Evolutionary conservation across 2,329 filamentous ascomycete genomes (phyloP).

Genomic region (Colletotrichum tanaceti): DNA sequence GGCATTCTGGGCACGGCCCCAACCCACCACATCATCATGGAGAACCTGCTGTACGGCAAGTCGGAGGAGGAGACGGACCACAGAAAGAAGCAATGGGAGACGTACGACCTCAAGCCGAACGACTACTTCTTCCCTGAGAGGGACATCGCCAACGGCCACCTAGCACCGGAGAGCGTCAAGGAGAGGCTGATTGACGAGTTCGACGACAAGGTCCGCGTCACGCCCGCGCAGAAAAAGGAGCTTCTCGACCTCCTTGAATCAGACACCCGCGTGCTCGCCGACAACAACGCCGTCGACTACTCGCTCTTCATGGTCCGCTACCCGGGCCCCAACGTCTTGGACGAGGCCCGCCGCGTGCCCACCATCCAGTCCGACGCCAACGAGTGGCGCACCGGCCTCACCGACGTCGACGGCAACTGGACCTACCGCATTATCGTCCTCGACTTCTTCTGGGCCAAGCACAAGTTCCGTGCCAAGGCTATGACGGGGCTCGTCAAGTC

Average conservation of each 20-base stretch:
- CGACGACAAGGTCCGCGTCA: slow-evolving; percentile 71
- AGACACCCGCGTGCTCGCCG: slow-evolving; percentile 73
- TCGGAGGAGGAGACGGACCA: slow-evolving; percentile 54
- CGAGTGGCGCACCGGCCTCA: slow-evolving; percentile 71
- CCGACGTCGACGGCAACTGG: slow-evolving; percentile 72
- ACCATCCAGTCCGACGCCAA: slow-evolving; percentile 46
- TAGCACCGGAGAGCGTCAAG: slow-evolving; percentile 74
- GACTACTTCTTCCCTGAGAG: slow-evolving; percentile 82
- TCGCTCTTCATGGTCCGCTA: slow-evolving; percentile 76
- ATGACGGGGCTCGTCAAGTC: slow-evolving; percentile 74
- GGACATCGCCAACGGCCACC: slow-evolving; percentile 72
- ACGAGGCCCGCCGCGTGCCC: slow-evolving; percentile 52
- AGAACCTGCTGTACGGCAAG: slow-evolving; percentile 76
- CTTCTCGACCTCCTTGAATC: slow-evolving; percentile 66
- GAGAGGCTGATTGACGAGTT: slow-evolving; percentile 75
- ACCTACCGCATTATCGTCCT: slow-evolving; percentile 75
- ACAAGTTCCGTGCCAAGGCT: slow-evolving; percentile 72
- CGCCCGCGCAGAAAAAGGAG: slow-evolving; percentile 63
- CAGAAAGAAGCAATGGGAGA: slow-evolving; percentile 67
- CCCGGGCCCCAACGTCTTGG: slow-evolving; percentile 42
- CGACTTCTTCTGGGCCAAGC: slow-evolving; percentile 84
- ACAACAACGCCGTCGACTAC: slow-evolving; percentile 78
- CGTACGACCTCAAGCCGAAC: slow-evolving; percentile 79
- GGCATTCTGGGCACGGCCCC: slow-evolving; percentile 70
- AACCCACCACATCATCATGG: slow-evolving; percentile 81